These are phyloP conservation scores for Coemansia aciculifera DNA, from an alignment of 192 early-diverging fungal genomes.

Conservation along the genomic window DNA sequence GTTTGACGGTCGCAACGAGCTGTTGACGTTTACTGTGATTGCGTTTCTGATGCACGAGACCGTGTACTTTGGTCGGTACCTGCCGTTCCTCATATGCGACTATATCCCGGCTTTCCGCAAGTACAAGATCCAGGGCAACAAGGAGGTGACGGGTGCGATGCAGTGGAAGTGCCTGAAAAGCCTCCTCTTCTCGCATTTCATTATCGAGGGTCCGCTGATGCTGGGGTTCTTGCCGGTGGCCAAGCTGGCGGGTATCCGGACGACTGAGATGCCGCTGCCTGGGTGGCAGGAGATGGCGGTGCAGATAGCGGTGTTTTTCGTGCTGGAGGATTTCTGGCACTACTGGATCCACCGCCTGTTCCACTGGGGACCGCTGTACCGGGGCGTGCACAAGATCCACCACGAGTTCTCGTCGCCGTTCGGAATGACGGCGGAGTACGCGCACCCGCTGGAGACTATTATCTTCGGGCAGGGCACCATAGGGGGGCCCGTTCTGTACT, in stretches of 20 bases:
- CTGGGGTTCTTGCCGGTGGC: conserved; percentile 83
- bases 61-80: conserved; percentile 88
- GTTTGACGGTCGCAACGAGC: conserved; percentile 71
- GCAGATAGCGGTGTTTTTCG: conserved; percentile 74
- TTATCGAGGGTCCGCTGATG: conserved; percentile 87
- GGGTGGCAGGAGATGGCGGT: conserved; percentile 63
- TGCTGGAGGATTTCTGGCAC: conserved; percentile 89
- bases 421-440: conserved; percentile 86
- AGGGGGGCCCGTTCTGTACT: conserved; percentile 74
- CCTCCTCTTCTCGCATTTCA: conserved; percentile 76
- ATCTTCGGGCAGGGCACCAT: conserved; percentile 88
- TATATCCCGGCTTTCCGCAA: conserved; percentile 81
- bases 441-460: conserved; percentile 82
- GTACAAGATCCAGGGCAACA: conserved; percentile 85
- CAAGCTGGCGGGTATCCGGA: conserved; percentile 79
- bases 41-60: conserved; percentile 87
- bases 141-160: conserved; percentile 63
- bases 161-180: conserved; percentile 73
- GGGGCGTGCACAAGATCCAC: conserved; percentile 91
- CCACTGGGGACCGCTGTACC: conserved; percentile 87
- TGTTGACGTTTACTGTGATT: conserved; percentile 69
- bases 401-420: conserved; percentile 91
- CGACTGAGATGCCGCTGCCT: conserved; percentile 82
- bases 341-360: conserved; percentile 89
- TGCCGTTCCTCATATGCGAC: conserved; percentile 86